These are phyloP conservation scores for Blastobotrys persicus DNA, from an alignment of 1,139 yeast genomes.

Conservation along the genomic window DNA sequence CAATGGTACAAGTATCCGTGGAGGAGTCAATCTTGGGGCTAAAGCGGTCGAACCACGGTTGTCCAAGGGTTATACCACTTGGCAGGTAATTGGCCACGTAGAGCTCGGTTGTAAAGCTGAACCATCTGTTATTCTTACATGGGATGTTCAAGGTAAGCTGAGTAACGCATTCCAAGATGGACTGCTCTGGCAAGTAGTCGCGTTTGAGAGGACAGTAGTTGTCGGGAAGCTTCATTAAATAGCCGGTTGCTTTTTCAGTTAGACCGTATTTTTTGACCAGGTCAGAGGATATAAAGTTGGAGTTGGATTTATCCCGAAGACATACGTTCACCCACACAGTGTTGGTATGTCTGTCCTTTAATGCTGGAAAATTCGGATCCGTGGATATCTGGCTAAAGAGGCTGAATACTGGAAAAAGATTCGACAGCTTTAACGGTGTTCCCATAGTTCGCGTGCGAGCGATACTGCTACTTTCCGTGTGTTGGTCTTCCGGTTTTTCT, in stretches of 20 bases:
- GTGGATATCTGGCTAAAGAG: constrained; percentile 5
- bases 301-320: constrained; percentile 7
- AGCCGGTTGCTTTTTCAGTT: not conserved
- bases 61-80: constrained; percentile 11
- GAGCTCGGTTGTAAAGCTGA: constrained; percentile 10
- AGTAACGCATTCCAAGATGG: constrained; percentile 2
- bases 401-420: constrained; percentile 10
- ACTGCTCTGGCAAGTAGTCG: constrained; percentile 1
- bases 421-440: constrained; percentile 6
- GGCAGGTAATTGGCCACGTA: constrained; percentile 7
- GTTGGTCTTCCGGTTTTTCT: not conserved
- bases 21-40: constrained; percentile 5
- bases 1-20: constrained; percentile 2
- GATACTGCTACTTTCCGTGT: not conserved
- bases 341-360: not conserved
- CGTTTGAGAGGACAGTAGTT: constrained; percentile 1
- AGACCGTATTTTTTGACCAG: constrained; percentile 7
- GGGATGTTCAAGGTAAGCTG: constrained; percentile 10
- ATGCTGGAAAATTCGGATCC: not conserved
- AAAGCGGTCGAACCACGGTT: constrained; percentile 13
- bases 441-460: constrained; percentile 8
- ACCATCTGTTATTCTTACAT: constrained; percentile 12
- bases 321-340: constrained; percentile 13
- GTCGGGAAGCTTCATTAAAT: constrained; percentile 6
- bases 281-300: constrained; percentile 10